Evolutionary conservation across 352 stramenopile species (phyloP).

Genomic region (Phytophthora cactorum): DNA sequence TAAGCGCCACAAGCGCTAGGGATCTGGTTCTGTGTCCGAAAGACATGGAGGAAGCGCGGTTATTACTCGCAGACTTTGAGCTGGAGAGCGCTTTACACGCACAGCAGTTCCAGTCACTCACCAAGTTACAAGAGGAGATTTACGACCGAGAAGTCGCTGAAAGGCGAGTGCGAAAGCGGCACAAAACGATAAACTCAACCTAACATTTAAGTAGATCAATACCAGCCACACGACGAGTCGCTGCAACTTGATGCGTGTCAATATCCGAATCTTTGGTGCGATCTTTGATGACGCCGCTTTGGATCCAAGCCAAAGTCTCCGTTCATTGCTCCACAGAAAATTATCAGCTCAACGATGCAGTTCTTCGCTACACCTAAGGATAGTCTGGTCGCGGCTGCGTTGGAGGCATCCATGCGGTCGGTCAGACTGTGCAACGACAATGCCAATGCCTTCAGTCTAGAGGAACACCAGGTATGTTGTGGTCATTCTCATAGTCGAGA

Average conservation of each 20-base stretch:
- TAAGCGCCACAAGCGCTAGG: constrained; percentile 2
- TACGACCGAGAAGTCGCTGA: constrained; percentile 17
- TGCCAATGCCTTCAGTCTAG: constrained; percentile 23
- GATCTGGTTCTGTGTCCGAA: constrained; percentile 27
- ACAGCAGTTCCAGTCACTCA: constrained; percentile 43
- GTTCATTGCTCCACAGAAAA: constrained; percentile 12
- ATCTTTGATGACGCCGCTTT: constrained; percentile 28
- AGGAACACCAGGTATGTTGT: constrained; percentile 40
- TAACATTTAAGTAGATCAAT: neutral
- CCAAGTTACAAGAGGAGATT: constrained; percentile 25
- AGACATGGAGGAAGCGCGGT: constrained; percentile 25
- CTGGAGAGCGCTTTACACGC: constrained; percentile 45
- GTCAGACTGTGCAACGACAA: constrained; percentile 33
- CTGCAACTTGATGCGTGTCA: constrained; percentile 27
- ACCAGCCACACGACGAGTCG: neutral
- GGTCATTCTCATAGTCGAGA: neutral
- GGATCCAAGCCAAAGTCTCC: constrained; percentile 9
- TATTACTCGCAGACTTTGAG: constrained; percentile 32
- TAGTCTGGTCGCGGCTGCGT: constrained; percentile 30
- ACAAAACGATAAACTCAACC: constrained; percentile 4
- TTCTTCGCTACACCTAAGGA: constrained; percentile 47
- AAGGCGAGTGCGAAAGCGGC: constrained; percentile 6
- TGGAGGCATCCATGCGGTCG: constrained; percentile 46
- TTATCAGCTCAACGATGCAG: constrained; percentile 35
- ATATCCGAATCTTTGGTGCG: constrained; percentile 9